phyloP scores from a whole-genome alignment of 176 grass and related monocot genomes.

The Urochloa ruziziensis region DNA sequence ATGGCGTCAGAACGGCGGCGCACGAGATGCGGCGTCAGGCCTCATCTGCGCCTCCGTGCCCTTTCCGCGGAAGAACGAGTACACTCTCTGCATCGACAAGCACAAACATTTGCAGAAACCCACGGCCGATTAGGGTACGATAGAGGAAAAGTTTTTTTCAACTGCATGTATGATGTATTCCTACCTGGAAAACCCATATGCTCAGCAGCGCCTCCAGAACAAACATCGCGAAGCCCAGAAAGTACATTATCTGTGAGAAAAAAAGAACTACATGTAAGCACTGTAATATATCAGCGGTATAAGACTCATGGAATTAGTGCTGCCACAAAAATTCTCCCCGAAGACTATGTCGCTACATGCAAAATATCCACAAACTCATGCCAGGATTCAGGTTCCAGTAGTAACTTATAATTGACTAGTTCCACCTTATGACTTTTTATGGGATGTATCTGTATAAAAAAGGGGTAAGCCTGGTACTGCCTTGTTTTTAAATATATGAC shows the following conservation, averaged over 20 bases:
- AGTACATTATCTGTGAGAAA: constrained; percentile 63
- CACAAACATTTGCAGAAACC: not conserved
- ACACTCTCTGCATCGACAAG: constrained; percentile 36
- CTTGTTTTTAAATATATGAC: too few species aligned
- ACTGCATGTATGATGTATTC: not conserved
- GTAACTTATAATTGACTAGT: not conserved
- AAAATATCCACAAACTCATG: not conserved
- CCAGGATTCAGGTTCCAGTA: not conserved
- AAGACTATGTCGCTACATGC: not conserved
- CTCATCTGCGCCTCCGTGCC: constrained; percentile 48
- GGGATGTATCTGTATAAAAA: not conserved
- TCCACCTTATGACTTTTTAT: not conserved
- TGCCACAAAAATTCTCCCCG: not conserved
- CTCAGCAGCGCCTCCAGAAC: constrained; percentile 52
- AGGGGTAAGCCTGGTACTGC: too few species aligned
- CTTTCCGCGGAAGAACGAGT: constrained; percentile 49
- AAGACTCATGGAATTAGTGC: not conserved
- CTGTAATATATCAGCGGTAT: not conserved
- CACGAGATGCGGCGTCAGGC: constrained; percentile 25
- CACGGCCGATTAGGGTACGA: not conserved
- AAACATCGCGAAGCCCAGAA: constrained; percentile 61
- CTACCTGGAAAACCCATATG: constrained; percentile 69
- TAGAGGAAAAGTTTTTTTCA: not conserved
- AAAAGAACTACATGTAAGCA: not conserved
- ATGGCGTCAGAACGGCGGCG: constrained; percentile 12